Base-by-base conservation (phyloP, 345 rosid genomes). In the Eutrema japonicum region DNA sequence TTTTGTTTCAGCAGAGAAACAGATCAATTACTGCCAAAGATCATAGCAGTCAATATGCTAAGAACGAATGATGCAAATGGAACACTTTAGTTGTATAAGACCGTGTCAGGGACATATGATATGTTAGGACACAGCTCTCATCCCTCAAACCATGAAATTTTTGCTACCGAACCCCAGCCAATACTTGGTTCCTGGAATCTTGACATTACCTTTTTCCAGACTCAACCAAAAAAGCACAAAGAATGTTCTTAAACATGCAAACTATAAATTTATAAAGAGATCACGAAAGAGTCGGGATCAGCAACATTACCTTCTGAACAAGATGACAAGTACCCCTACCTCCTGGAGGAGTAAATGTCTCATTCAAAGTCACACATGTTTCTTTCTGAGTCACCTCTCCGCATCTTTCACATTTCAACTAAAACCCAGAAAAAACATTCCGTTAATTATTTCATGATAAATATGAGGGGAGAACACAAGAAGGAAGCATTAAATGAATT, bases 341-440 rank as follows among this genome's bases (percentile, higher is more conserved):
- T 33, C 61, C 70, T 1, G 83, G 81, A 70, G 83, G 73, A 46
- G 88, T 77, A 81, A 87, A 69, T 26, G 84, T 83, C 59, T 91
- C 94, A 48, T 71, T 76, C 86, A 93, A 82, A 76, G 71, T 77
- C 73, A 93, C 84, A 65, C 91, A 91, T 11, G 97, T 89, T 74
- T 93, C 98, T 70, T 82, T 93, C 81, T 84, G 85, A 77, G 84
- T 91, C 66, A 84, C 53, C 84, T 93, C 98, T 52, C 97, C 94
- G 37, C 96, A 93, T 27, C 79, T 78, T 59, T 85, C 94, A 16
- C 98, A 93, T 81, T 82, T 91, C 76, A 93, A 38, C 98, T 93
- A 76, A 63, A 8, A 38, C 4, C 14, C 49, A 47, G 13, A 29
- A 47, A 18, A 9, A 30, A 48, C 8, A 50, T 7, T 29, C 11